Base-by-base conservation (phyloP, 495 filamentous ascomycete genomes). In the Trichoderma gamsii region DNA sequence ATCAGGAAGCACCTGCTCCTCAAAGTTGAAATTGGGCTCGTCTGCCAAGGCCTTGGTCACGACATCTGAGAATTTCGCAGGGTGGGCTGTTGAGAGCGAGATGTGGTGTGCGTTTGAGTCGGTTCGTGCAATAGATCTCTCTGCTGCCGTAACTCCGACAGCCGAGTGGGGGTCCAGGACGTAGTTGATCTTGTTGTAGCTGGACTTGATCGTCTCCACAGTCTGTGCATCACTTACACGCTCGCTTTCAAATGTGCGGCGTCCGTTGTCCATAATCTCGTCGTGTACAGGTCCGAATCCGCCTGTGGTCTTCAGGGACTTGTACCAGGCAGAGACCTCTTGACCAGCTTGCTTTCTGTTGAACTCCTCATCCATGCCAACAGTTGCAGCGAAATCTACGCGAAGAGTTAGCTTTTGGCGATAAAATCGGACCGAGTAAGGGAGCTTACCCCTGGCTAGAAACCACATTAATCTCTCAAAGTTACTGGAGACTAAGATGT, bases 381-480 rank as follows among this genome's bases (percentile, higher is more conserved):
- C 78, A 51, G 73, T 74, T 12, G 77, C 68, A 32, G 85, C 83
- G 70, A 85, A 86, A 68, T 88, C 81, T 76, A 89, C 88, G 9
- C 46, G 12, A 15, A 21, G 9, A 61, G 56, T 61, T 61, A 61
- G 56, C 16, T 61, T 15, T 21, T 0, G 16, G 27, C 27, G 0
- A 61, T 13, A 0, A 61, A 61, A 32, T 21, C 25, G 13, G 27
- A 32, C 25, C 16, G 25, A 18, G 29, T 1, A 35, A 9, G 29
- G 13, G 16, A 1, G 15, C 23, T 11, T 61, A 61, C 56, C 56
- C 29, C 56, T 27, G 1, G 92, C 88, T 13, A 97, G 82, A 81
- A 90, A 97, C 94, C 94, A 97, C n/a, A 99, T 82, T 0, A 99
- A 83, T 35, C 95, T 86, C 82, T 99, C 95, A 76, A 99, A 97